Percentiles rank a stretch among this genome's conserved stretches.
Evolutionary conservation across 1,284 basidiomycete genomes (phyloP).

Genomic region (Mycena citricolor): DNA sequence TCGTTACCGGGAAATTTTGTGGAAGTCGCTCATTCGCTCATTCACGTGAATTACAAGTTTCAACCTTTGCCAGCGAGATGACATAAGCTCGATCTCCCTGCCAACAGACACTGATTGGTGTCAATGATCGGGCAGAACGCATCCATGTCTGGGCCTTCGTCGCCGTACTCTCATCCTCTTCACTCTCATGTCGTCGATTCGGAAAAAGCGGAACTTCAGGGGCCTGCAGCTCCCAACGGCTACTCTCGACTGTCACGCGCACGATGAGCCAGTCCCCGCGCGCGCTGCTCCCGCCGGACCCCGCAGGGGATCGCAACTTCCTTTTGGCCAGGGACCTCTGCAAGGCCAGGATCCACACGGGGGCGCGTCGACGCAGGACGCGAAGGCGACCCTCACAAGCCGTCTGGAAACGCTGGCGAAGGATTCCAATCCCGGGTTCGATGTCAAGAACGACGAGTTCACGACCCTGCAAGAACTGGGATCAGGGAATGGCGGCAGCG

Average conservation of each 20-base stretch:
- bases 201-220: constrained; percentile 52
- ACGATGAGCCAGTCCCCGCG: constrained; percentile 8
- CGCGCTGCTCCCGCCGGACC: constrained; percentile 17
- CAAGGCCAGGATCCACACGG: constrained; percentile 4
- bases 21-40: too few species aligned
- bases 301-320: background rate
- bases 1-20: too few species aligned
- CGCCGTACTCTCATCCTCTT: too few species aligned
- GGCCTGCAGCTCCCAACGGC: constrained; percentile 38
- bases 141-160: too few species aligned
- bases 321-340: constrained; percentile 7
- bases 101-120: too few species aligned
- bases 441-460: constrained; percentile 80
- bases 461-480: constrained; percentile 87
- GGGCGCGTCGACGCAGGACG: constrained; percentile 33
- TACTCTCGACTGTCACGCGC: constrained; percentile 1
- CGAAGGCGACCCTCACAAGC: constrained; percentile 11
- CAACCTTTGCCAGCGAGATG: too few species aligned
- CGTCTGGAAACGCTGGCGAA: too few species aligned
- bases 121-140: too few species aligned
- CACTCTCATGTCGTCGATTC: too few species aligned
- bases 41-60: too few species aligned
- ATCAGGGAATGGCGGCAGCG: constrained; percentile 95
- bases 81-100: too few species aligned
- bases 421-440: constrained; percentile 61